These are phyloP conservation scores for Phaeosphaeriaceae sp. DNA, from an alignment of 2,329 filamentous ascomycete genomes.

Conservation along the genomic window DNA sequence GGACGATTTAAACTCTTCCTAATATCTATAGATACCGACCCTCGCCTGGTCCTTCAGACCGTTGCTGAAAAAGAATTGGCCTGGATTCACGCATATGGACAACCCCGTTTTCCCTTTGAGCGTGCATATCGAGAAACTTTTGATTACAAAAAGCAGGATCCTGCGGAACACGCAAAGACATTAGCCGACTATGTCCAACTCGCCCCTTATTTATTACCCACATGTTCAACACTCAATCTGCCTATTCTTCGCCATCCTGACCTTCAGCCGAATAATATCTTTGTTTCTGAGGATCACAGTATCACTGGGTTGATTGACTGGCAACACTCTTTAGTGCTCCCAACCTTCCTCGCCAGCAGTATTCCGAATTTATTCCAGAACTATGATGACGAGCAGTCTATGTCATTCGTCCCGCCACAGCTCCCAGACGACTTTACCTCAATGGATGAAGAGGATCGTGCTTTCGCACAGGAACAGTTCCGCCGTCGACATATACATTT, in stretches of 20 bases:
- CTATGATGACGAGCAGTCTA: constrained; percentile 41
- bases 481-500: constrained; percentile 38
- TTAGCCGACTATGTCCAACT: constrained; percentile 25
- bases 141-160: constrained; percentile 28
- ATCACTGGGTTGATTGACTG: constrained; percentile 52
- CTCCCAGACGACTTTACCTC: constrained; percentile 22
- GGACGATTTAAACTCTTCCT: too few species aligned
- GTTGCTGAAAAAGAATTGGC: constrained; percentile 32
- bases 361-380: constrained; percentile 52
- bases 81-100: constrained; percentile 26
- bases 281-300: constrained; percentile 37
- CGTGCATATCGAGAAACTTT: constrained; percentile 30
- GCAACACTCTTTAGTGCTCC: constrained; percentile 48
- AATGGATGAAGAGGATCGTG: constrained; percentile 21
- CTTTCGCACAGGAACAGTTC: constrained; percentile 24
- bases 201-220: constrained; percentile 27
- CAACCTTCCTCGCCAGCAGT: constrained; percentile 45
- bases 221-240: constrained; percentile 11
- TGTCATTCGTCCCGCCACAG: constrained; percentile 20
- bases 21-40: constrained; percentile 16
- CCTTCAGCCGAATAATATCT: constrained; percentile 44
- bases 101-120: constrained; percentile 25
- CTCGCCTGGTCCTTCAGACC: constrained; percentile 23
- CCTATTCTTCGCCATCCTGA: constrained; percentile 45
- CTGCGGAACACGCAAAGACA: constrained; percentile 18